Evolutionary conservation across 257 asterid species (phyloP), one percentile per base, ranked within the genome.

Genomic region (Osmanthus fragrans): DNA sequence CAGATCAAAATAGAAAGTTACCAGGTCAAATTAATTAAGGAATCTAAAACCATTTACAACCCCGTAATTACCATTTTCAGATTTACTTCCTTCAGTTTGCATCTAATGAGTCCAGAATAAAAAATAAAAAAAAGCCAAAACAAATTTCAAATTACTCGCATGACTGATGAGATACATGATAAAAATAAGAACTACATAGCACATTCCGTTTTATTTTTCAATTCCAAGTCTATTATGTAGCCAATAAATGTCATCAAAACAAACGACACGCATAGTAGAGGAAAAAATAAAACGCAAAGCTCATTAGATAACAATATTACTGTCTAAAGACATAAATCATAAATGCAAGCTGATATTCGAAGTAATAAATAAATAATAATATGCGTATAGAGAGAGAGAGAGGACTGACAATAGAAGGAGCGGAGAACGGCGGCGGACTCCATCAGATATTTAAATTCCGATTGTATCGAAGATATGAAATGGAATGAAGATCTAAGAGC

Each of bases 391-490:
- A 7, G 32, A 63, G 66, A 60, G 3, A 63, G 66, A 60, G 3
- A 74, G 19, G 73, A 73, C 83, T 83, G 1, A 91, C 98, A 82
- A n/a, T 86, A 86, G 80, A 90, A 84, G 77, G 90, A 83, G 83
- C 96, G 94, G 86, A 87, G 91, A 87, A 82, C 92, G 45, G 89
- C 89, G 74, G 91, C 88, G 82, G 97, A 89, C 76, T 91, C 96
- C 98, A 93, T 93, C 7, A 42, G 85, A 73, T 79, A 71, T 79
- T 56, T 10, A 39, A 81, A 34, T 42, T 21, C 49, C 76, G 72
- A 77, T 74, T 15, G 21, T 68, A 76, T 68, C 75, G 77, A 76
- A 81, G 73, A 80, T 84, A 85, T 84, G 80, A 45, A 82, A 63
- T 56, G 80, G 7, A 36, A 67, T 66, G 80, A 76, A 60, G 85